Evolutionary conservation across 179 eudicot genomes (phyloP).

Genomic region (Patellifolia procumbens): DNA sequence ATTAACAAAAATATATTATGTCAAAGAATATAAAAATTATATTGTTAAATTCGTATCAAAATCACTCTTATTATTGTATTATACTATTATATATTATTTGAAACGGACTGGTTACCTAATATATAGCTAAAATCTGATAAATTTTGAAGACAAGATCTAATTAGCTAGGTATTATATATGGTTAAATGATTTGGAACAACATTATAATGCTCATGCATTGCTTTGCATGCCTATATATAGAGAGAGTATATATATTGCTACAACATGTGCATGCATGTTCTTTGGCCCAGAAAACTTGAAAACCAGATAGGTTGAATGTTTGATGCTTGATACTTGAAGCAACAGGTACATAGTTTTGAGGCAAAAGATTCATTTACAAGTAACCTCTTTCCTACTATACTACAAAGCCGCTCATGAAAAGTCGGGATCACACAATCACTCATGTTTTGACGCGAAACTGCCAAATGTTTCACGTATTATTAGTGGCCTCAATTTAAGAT

Average conservation of each 20-base stretch:
- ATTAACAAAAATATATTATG: no score
- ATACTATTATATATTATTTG: no score
- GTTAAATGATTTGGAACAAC: neutral
- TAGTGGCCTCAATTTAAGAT: neutral
- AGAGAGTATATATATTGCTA: neutral
- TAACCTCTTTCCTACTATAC: conserved; percentile 13
- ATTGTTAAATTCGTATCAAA: no score
- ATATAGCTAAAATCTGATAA: neutral
- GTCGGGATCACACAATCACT: neutral
- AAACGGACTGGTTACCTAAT: no score
- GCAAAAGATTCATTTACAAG: conserved; percentile 19
- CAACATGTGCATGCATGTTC: conserved; percentile 44
- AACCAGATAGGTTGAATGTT: conserved; percentile 14
- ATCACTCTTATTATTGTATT: no score
- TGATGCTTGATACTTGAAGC: conserved; percentile 27
- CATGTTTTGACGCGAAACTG: conserved; percentile 3
- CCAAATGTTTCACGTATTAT: conserved; percentile 16
- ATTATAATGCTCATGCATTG: neutral
- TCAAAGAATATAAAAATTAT: no score
- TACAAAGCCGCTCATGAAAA: conserved; percentile 18
- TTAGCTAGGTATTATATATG: neutral
- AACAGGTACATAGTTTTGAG: conserved; percentile 14
- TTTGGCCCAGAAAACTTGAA: conserved; percentile 24
- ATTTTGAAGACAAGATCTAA: neutral
- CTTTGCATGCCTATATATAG: neutral